These are phyloP conservation scores for Lipomyces starkeyi DNA, from an alignment of 805 yeast species.

Conservation along the genomic window DNA sequence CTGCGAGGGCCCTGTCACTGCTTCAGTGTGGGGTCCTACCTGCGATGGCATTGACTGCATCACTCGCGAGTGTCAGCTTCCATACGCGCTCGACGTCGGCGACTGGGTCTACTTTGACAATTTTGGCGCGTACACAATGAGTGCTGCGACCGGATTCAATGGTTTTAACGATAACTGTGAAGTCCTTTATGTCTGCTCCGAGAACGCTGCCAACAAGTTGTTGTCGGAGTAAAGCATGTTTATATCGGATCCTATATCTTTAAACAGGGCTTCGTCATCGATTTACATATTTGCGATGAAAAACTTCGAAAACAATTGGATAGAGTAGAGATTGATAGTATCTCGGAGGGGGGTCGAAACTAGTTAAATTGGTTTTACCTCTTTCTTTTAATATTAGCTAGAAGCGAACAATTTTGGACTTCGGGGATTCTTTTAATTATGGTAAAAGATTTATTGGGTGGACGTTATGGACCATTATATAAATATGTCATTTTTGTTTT, in stretches of 20 bases:
- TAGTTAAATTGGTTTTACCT: too few relatives aligned
- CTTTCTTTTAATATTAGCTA: not conserved
- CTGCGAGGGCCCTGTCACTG: conserved; percentile 39
- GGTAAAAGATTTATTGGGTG: not conserved
- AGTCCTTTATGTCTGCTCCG: conserved; percentile 67
- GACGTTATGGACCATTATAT: not conserved
- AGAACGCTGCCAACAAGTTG: conserved; percentile 36
- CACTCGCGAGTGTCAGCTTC: conserved; percentile 57
- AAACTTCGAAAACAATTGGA: not conserved
- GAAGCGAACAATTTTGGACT: not conserved
- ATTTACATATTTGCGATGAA: not conserved
- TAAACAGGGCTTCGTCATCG: not conserved
- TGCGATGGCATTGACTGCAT: conserved; percentile 96
- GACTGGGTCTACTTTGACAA: conserved; percentile 90
- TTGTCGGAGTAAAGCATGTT: conserved; percentile 13
- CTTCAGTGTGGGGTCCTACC: conserved; percentile 96
- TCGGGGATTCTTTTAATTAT: not conserved
- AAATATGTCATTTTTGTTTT: not conserved
- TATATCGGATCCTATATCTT: not conserved
- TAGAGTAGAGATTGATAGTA: not conserved
- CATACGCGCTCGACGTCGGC: conserved; percentile 72
- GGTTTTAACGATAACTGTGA: conserved; percentile 71
- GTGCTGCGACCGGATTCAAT: conserved; percentile 91
- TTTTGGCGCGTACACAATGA: conserved; percentile 90
- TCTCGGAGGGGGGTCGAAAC: not conserved